Evolutionary conservation across 148 eudicot genomes (phyloP).

Genomic region (Chenopodium formosanum): DNA sequence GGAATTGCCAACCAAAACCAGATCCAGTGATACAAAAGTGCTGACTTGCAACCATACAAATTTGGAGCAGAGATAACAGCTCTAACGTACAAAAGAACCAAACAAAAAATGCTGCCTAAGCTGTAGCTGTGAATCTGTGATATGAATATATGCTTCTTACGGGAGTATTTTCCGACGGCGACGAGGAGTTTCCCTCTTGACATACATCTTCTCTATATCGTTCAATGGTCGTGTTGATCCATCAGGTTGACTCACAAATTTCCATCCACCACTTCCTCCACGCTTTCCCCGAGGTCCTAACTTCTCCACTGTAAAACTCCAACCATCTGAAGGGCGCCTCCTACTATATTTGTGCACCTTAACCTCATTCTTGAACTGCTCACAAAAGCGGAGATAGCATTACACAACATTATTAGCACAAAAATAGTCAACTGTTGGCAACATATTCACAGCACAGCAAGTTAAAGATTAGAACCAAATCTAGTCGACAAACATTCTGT

Average conservation of each 20-base stretch:
- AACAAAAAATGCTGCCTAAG: constrained; percentile 6
- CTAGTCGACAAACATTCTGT: neutral
- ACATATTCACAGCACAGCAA: neutral
- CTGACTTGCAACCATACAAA: neutral
- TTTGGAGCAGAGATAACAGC: neutral
- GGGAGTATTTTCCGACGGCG: constrained; percentile 63
- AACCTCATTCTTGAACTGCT: constrained; percentile 58
- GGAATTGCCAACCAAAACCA: neutral
- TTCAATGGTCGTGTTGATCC: constrained; percentile 80
- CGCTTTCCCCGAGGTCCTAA: constrained; percentile 51
- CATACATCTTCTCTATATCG: constrained; percentile 70
- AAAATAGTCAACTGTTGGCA: neutral
- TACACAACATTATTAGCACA: neutral
- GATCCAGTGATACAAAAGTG: constrained; percentile 8
- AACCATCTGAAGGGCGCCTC: constrained; percentile 76
- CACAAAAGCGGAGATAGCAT: constrained; percentile 1
- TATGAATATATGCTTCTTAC: constrained; percentile 20
- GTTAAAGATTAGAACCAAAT: neutral
- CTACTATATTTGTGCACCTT: constrained; percentile 80
- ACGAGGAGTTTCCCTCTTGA: constrained; percentile 81
- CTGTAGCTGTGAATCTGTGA: neutral
- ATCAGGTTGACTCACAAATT: constrained; percentile 62
- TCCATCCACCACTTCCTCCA: constrained; percentile 86
- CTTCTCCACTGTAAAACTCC: constrained; percentile 37
- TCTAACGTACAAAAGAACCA: constrained; percentile 15